Conservation (phyloP, 2,329 filamentous ascomycete species). For the Hortaea sp. region DNA sequence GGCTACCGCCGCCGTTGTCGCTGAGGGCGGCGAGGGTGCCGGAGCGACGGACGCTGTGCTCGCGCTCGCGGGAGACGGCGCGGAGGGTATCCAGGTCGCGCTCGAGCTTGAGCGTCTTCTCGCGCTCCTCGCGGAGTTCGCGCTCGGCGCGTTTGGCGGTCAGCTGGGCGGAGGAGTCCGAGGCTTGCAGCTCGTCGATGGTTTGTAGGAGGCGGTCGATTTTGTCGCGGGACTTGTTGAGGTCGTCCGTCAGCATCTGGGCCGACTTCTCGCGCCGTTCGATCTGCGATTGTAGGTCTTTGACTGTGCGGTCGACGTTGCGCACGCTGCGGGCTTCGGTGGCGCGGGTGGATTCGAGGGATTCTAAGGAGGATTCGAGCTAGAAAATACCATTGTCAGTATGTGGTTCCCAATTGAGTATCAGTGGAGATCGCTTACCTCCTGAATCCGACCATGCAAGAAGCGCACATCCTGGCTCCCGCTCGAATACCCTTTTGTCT, state of each 20-base stretch:
- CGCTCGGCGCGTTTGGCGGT: slow-evolving; percentile 76
- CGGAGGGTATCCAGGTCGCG: slow-evolving; percentile 81
- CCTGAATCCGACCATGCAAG: slow-evolving; percentile 85
- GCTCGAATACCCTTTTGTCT: slow-evolving; percentile 93
- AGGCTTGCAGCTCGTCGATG: slow-evolving; percentile 88
- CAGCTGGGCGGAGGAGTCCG: slow-evolving; percentile 72
- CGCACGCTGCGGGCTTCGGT: slow-evolving; percentile 79
- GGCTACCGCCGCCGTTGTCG: slow-evolving; percentile 33
- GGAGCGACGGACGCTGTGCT: slow-evolving; percentile 20
- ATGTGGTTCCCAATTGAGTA: slow-evolving; percentile 5
- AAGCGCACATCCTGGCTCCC: slow-evolving; percentile 93
- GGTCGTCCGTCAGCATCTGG: slow-evolving; percentile 73
- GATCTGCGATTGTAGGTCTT: slow-evolving; percentile 84
- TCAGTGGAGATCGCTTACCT: slow-evolving; percentile 50
- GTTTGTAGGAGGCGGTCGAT: slow-evolving; percentile 78
- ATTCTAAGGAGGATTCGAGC: slow-evolving; percentile 60
- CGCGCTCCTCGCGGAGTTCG: slow-evolving; percentile 78
- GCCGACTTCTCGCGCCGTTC: slow-evolving; percentile 81
- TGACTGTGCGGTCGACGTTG: slow-evolving; percentile 87
- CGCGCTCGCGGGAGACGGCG: slow-evolving; percentile 54
- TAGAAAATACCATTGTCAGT: slow-evolving; percentile 21
- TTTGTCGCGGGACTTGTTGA: slow-evolving; percentile 78
- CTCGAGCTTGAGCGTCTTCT: slow-evolving; percentile 72
- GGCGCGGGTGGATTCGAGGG: slow-evolving; percentile 66
- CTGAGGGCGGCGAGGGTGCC: slow-evolving; percentile 29